phyloP scores from a whole-genome alignment of 768 basidiomycete genomes.

The Cystoderma amianthinum region DNA sequence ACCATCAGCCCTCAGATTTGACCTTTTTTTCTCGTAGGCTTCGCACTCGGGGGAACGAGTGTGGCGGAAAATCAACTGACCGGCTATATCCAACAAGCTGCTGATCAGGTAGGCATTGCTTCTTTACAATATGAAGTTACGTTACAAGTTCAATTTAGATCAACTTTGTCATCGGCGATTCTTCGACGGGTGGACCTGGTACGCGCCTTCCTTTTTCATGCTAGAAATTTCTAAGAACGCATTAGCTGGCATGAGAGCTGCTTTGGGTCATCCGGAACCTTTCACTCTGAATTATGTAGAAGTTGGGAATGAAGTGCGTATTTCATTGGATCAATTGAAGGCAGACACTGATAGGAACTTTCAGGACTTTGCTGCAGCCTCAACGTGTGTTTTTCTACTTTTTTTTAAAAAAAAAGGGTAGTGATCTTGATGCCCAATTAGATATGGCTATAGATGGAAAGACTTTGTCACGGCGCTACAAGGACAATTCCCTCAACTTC shows the following conservation, averaged over 20 bases:
- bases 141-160: conserved; percentile 19
- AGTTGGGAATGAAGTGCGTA: conserved; percentile 45
- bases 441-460: conserved; percentile 38
- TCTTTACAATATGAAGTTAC: neutral
- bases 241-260: conserved; percentile 39
- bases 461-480: conserved; percentile 28
- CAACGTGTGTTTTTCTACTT: neutral
- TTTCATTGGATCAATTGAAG: too few species aligned
- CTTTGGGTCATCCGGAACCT: conserved; percentile 46
- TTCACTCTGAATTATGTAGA: conserved; percentile 40
- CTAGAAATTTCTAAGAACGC: too few species aligned
- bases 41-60: conserved; percentile 33
- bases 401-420: too few species aligned
- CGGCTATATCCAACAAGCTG: conserved; percentile 45
- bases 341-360: conserved; percentile 11
- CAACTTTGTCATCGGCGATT: conserved; percentile 44
- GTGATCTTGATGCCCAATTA: conserved; percentile 6
- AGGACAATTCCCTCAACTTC: conserved; percentile 32
- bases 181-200: conserved; percentile 28
- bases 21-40: too few species aligned
- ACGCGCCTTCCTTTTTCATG: too few species aligned
- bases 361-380: conserved; percentile 9
- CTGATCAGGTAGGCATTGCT: conserved; percentile 33
- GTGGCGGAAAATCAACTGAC: conserved; percentile 32
- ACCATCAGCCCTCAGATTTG: too few species aligned